Percentiles rank a stretch among this genome's conserved stretches.
Evolutionary conservation across 2,329 filamentous ascomycete genomes (phyloP).

Genomic region (Claviceps sp.): DNA sequence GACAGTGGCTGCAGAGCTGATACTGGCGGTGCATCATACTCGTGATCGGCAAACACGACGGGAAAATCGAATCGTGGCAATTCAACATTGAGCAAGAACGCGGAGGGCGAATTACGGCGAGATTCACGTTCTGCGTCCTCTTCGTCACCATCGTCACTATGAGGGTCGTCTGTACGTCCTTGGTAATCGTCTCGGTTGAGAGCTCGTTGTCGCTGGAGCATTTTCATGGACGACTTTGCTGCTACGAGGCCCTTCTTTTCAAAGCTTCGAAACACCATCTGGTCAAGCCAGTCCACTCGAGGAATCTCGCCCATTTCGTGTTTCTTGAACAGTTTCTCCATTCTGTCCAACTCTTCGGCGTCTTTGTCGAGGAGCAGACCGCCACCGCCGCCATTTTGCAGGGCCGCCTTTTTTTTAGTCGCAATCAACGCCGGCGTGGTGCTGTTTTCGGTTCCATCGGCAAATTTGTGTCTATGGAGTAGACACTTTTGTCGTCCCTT

Average conservation of each 20-base stretch:
- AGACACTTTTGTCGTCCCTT: slow-evolving; percentile 89
- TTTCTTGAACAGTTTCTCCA: slow-evolving; percentile 88
- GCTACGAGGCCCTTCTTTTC: slow-evolving; percentile 61
- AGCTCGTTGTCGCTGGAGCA: slow-evolving; percentile 34
- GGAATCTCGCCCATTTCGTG: slow-evolving; percentile 96
- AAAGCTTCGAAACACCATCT: slow-evolving; percentile 80
- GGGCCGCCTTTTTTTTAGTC: slow-evolving; percentile 37
- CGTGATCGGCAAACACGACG: slow-evolving; percentile 85
- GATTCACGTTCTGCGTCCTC: background rate
- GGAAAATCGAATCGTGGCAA: slow-evolving; percentile 92
- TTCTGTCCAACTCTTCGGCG: slow-evolving; percentile 70
- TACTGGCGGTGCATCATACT: slow-evolving; percentile 75
- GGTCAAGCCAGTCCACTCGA: slow-evolving; percentile 87
- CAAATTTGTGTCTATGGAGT: slow-evolving; percentile 66
- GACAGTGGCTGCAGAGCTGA: slow-evolving; percentile 53
- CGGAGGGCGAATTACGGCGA: slow-evolving; percentile 33
- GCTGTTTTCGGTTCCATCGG: slow-evolving; percentile 72
- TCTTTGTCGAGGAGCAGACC: slow-evolving; percentile 51
- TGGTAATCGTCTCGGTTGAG: slow-evolving; percentile 22
- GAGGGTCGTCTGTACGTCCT: slow-evolving; percentile 13
- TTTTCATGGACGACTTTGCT: slow-evolving; percentile 49
- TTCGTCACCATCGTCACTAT: slow-evolving; percentile 15
- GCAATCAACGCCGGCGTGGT: slow-evolving; percentile 58
- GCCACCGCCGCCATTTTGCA: slow-evolving; percentile 33
- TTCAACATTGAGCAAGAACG: slow-evolving; percentile 79